phyloP scores from a whole-genome alignment of 352 stramenopile genomes.

The Phytopythium ostracodes region DNA sequence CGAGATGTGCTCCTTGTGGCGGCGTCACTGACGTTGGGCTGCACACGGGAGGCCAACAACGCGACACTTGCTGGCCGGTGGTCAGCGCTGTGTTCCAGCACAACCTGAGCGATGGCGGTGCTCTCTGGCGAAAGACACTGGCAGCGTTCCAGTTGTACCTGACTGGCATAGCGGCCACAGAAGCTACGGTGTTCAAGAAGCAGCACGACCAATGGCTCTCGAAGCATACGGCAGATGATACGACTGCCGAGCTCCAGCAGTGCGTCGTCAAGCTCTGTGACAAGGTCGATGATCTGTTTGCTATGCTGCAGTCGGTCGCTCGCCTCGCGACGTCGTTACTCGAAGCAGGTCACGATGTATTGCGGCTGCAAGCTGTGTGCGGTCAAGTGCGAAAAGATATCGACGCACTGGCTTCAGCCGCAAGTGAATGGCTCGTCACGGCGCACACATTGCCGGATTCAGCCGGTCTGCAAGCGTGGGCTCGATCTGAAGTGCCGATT shows the following conservation, averaged over 20 bases:
- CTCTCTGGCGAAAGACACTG: slow-evolving; percentile 34
- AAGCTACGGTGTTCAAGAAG: too few species aligned
- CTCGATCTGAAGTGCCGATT: background rate
- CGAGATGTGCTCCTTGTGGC: too few species aligned
- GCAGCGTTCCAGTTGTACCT: slow-evolving; percentile 25
- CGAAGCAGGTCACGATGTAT: background rate
- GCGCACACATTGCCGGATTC: background rate
- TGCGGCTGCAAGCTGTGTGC: background rate
- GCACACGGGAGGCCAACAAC: slow-evolving; percentile 34
- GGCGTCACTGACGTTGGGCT: slow-evolving; percentile 49
- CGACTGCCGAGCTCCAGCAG: background rate
- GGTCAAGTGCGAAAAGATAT: background rate
- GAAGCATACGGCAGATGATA: background rate
- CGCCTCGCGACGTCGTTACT: background rate
- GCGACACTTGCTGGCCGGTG: slow-evolving; percentile 55
- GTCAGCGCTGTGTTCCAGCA: slow-evolving; percentile 30
- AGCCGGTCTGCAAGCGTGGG: slow-evolving; percentile 2
- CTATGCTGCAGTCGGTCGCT: slow-evolving; percentile 13
- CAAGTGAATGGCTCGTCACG: background rate
- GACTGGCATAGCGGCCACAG: background rate
- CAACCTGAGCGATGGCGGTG: slow-evolving; percentile 25
- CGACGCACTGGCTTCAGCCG: background rate
- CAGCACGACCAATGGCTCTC: background rate
- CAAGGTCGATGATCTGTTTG: slow-evolving; percentile 11
- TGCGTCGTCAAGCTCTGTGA: slow-evolving; percentile 3